Conservation (phyloP, 2,329 filamentous ascomycete species). For the Fusarium udum region DNA sequence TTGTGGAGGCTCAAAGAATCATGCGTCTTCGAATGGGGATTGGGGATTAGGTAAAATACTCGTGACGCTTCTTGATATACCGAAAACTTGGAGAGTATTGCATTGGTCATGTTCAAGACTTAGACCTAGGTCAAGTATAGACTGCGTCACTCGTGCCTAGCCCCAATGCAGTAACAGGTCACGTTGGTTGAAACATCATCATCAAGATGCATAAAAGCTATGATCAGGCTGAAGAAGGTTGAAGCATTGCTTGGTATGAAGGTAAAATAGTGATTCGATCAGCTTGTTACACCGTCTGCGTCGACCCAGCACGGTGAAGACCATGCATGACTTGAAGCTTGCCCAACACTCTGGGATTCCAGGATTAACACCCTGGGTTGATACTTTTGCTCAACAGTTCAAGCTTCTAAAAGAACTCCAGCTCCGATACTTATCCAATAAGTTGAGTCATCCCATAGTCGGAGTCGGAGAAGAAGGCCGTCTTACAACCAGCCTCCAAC, state of each 20-base stretch:
- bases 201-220: background rate
- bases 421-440: background rate
- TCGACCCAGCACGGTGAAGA: background rate
- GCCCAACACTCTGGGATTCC: background rate
- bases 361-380: no score
- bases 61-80: background rate
- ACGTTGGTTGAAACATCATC: background rate
- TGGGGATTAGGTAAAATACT: background rate
- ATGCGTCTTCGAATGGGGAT: no score
- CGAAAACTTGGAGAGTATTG: background rate
- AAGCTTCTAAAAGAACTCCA: background rate
- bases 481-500: background rate
- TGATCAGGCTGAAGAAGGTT: background rate
- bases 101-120: background rate
- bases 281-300: background rate
- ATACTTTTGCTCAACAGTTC: background rate
- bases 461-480: background rate
- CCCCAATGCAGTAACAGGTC: background rate
- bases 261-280: no score
- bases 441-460: background rate
- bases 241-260: background rate
- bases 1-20: background rate
- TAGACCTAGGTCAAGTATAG: background rate
- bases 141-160: background rate
- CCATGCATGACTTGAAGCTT: background rate